phyloP scores from a whole-genome alignment of 257 asterid species.

The Solanum pennellii region DNA sequence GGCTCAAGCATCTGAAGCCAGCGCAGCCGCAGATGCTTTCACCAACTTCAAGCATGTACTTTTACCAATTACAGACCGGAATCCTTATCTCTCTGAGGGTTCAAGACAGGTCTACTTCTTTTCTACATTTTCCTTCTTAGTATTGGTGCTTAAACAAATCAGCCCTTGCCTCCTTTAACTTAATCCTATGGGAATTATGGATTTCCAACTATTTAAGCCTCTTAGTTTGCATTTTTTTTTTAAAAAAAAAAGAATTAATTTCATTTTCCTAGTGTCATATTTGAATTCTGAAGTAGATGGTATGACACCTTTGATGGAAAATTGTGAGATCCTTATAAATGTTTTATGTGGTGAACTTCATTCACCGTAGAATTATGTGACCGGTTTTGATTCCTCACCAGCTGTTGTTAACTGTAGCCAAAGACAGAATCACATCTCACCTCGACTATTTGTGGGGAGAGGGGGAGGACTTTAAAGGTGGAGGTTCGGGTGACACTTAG shows the following conservation, averaged over 20 bases:
- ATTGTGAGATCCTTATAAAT: neutral
- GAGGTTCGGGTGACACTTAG: neutral
- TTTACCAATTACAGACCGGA: slow-evolving; percentile 80
- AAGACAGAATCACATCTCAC: neutral
- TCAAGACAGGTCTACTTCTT: slow-evolving; percentile 60
- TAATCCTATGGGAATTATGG: neutral
- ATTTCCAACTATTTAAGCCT: neutral
- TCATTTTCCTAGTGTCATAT: neutral
- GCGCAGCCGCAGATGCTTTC: slow-evolving; percentile 41
- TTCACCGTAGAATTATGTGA: neutral
- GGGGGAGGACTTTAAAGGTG: neutral
- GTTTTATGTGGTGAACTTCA: neutral
- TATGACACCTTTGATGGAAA: neutral
- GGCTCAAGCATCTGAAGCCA: slow-evolving; percentile 38
- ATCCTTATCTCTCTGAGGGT: slow-evolving; percentile 90
- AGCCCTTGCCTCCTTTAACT: neutral
- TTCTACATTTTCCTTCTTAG: neutral
- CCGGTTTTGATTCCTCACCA: neutral
- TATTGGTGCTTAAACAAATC: neutral
- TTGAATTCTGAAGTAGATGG: neutral
- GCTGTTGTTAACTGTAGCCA: neutral
- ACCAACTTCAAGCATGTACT: slow-evolving; percentile 76
- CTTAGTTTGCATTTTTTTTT: neutral
- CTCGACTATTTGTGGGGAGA: neutral
- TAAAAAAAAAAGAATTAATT: neutral